Conservation (phyloP, 2,329 filamentous ascomycete genomes). For the Colletotrichum falcatum region DNA sequence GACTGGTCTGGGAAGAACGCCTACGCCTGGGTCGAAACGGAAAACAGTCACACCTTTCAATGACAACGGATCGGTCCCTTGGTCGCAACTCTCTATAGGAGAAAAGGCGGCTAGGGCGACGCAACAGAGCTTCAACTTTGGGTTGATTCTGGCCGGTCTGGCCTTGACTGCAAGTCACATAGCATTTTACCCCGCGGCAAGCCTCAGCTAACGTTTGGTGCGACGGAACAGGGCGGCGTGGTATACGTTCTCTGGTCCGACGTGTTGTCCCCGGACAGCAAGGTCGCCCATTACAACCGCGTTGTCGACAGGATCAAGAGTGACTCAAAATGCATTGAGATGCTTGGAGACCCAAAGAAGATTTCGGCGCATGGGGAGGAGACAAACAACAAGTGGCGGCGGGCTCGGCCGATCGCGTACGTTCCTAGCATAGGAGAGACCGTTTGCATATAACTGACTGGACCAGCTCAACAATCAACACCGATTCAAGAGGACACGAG, state of each 20-base stretch:
- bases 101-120: constrained; percentile 89
- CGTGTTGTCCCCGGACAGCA: constrained; percentile 86
- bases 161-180: constrained; percentile 74
- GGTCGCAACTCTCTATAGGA: constrained; percentile 77
- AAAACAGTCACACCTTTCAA: constrained; percentile 85
- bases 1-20: constrained; percentile 55
- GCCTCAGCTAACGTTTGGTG: constrained; percentile 17
- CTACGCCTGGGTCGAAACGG: constrained; percentile 62
- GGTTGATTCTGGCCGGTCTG: constrained; percentile 79
- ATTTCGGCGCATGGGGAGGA: constrained; percentile 86
- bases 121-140: constrained; percentile 91
- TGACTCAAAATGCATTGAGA: constrained; percentile 75
- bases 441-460: constrained; percentile 44
- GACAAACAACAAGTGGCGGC: constrained; percentile 84
- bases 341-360: constrained; percentile 80
- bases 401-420: constrained; percentile 71
- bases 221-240: constrained; percentile 72
- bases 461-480: constrained; percentile 73
- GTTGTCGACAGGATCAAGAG: constrained; percentile 83
- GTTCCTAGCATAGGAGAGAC: constrained; percentile 29
- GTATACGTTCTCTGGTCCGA: constrained; percentile 83
- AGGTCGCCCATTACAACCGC: constrained; percentile 88
- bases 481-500: constrained; percentile 79
- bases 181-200: constrained; percentile 17
- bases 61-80: constrained; percentile 85